These are phyloP conservation scores for Esteya vermicola DNA, from an alignment of 2,329 filamentous ascomycete genomes.

Conservation along the genomic window DNA sequence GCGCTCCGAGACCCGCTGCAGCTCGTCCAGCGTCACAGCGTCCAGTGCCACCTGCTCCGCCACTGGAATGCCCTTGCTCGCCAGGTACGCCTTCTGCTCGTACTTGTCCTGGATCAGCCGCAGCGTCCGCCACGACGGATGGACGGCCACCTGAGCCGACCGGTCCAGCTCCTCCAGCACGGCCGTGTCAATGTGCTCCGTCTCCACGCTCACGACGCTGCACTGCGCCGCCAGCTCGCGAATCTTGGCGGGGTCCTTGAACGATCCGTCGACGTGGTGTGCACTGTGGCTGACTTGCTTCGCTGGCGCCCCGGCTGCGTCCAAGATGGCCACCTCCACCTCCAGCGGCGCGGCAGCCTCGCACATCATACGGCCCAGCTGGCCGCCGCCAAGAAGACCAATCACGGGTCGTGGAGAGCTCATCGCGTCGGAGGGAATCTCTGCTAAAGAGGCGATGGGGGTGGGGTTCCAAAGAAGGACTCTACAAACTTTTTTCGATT, in stretches of 20 bases:
- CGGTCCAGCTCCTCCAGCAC: conserved; percentile 71
- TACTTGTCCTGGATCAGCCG: conserved; percentile 90
- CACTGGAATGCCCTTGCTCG: conserved; percentile 52
- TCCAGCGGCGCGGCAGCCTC: conserved; percentile 68
- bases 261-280: conserved; percentile 70
- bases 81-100: conserved; percentile 70
- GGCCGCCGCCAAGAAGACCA: conserved; percentile 46
- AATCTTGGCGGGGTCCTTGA: conserved; percentile 70
- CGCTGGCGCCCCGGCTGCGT: conserved; percentile 62
- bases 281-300: conserved; percentile 62
- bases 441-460: no score
- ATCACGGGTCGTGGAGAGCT: conserved; percentile 15
- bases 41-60: conserved; percentile 56
- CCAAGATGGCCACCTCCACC: conserved; percentile 65
- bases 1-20: conserved; percentile 46
- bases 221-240: conserved; percentile 60
- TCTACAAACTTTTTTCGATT: no score
- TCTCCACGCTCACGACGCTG: conserved; percentile 83
- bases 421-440: no score
- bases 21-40: conserved; percentile 39
- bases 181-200: conserved; percentile 87
- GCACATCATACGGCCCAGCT: conserved; percentile 85
- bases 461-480: no score
- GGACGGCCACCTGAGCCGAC: conserved; percentile 44
- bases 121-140: conserved; percentile 78